Evolutionary conservation across 257 asterid genomes (phyloP).

Genomic region (Nicotiana sylvestris): DNA sequence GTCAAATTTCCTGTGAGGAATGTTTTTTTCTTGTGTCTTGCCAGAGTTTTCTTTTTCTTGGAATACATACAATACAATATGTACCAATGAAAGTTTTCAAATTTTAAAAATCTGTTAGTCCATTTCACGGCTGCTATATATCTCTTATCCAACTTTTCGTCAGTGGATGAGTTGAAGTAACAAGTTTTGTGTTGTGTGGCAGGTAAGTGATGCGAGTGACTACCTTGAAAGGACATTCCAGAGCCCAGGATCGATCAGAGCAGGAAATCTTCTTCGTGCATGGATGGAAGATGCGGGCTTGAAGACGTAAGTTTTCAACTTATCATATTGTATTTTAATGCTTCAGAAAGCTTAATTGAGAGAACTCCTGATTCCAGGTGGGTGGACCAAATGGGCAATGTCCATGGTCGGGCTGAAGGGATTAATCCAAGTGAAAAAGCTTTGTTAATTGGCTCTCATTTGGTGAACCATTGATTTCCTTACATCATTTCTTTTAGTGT

Average conservation of each 20-base stretch:
- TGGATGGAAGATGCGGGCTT: constrained; percentile 99
- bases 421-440: constrained; percentile 73
- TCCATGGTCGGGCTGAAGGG: constrained; percentile 89
- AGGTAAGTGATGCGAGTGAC: constrained; percentile 88
- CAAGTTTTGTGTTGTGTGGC: constrained; percentile 15
- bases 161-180: background rate
- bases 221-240: constrained; percentile 94
- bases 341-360: constrained; percentile 13
- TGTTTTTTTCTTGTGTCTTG: background rate
- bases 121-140: background rate
- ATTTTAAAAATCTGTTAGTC: background rate
- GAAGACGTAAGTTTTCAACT: constrained; percentile 52
- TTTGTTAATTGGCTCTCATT: constrained; percentile 92
- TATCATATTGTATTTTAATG: background rate
- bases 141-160: background rate
- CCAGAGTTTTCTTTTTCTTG: background rate
- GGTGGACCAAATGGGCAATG: constrained; percentile 97
- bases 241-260: constrained; percentile 78
- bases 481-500: constrained; percentile 14
- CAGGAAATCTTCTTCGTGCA: constrained; percentile 58
- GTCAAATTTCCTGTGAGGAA: background rate
- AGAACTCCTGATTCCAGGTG: constrained; percentile 47
- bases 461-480: constrained; percentile 51
- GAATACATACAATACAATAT: background rate
- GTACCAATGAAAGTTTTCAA: background rate